phyloP scores from a whole-genome alignment of 495 filamentous ascomycete species.

The Apiosordaria backusii region DNA sequence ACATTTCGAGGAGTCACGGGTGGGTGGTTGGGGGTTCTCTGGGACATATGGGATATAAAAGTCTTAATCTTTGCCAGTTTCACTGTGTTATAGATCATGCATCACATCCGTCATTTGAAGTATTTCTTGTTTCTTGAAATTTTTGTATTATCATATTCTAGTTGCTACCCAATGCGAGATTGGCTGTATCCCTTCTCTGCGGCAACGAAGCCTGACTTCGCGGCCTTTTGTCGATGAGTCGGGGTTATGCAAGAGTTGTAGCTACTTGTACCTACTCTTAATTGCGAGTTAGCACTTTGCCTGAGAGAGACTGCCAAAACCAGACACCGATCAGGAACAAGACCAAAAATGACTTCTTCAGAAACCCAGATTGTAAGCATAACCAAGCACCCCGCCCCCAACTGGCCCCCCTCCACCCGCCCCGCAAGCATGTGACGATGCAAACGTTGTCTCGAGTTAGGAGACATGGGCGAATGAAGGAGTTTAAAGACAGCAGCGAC shows the following conservation, averaged over 20 bases:
- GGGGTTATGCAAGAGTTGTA: background rate
- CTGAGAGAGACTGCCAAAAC: background rate
- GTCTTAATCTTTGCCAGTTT: background rate
- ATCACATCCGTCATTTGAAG: background rate
- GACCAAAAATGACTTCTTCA: slow-evolving; percentile 32
- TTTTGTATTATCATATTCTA: background rate
- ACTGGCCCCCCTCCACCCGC: slow-evolving; percentile 19
- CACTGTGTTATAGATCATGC: background rate
- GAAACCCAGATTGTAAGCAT: slow-evolving; percentile 51
- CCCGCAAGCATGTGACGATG: slow-evolving; percentile 50
- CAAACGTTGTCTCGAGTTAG: slow-evolving; percentile 28
- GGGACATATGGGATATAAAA: background rate
- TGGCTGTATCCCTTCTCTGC: background rate
- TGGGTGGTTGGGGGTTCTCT: slow-evolving; percentile 11
- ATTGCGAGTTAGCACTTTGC: slow-evolving; percentile 10
- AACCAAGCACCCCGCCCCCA: slow-evolving; percentile 38
- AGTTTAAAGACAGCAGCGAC: slow-evolving; percentile 11
- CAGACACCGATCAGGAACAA: background rate
- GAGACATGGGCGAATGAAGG: slow-evolving; percentile 9
- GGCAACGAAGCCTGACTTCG: background rate
- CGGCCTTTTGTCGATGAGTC: too few relatives aligned
- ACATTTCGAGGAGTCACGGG: background rate
- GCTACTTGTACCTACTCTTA: background rate
- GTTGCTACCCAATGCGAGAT: background rate
- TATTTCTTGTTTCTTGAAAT: background rate